A percentile compares a stretch with the other conserved stretches of the same genome.
phyloP scores from a whole-genome alignment of 495 filamentous ascomycete species.

The Polyplosphaeria fusca region DNA sequence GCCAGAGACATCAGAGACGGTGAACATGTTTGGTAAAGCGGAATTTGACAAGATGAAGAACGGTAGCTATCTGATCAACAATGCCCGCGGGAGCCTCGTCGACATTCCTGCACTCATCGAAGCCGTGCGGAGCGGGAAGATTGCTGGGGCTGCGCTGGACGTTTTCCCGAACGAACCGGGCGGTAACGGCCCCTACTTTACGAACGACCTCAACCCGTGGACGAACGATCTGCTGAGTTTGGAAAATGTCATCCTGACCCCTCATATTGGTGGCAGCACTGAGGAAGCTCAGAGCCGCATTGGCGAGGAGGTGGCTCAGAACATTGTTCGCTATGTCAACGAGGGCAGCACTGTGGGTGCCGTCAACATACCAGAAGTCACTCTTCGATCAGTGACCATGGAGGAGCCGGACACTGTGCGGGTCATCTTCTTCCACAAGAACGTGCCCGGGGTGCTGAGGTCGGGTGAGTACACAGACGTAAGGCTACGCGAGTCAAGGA shows the following conservation, averaged over 20 bases:
- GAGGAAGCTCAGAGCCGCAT: constrained; percentile 98
- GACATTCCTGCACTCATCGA: constrained; percentile 91
- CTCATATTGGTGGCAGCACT: constrained; percentile 95
- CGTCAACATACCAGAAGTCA: constrained; percentile 95
- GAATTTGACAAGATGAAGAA: constrained; percentile 87
- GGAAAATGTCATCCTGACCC: constrained; percentile 91
- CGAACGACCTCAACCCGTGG: constrained; percentile 77
- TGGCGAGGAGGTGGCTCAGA: constrained; percentile 85
- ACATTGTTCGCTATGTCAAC: constrained; percentile 88
- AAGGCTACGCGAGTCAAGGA: neutral
- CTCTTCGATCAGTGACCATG: constrained; percentile 77
- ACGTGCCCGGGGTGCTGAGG: constrained; percentile 88
- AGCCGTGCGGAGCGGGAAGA: constrained; percentile 79
- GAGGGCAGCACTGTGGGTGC: constrained; percentile 83
- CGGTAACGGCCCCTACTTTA: constrained; percentile 94
- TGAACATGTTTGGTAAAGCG: constrained; percentile 74
- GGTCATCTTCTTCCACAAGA: constrained; percentile 93
- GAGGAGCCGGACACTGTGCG: constrained; percentile 86
- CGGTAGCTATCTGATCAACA: constrained; percentile 93
- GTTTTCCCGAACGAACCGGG: constrained; percentile 93
- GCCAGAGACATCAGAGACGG: constrained; percentile 87
- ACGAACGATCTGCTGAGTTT: constrained; percentile 78
- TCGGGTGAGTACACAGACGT: constrained; percentile 46
- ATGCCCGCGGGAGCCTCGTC: constrained; percentile 86
- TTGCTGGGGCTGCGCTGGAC: constrained; percentile 92